A percentile compares a stretch with the other conserved stretches of the same genome.
Conservation (phyloP, 306 rosid genomes). For the Vigna angularis region DNA sequence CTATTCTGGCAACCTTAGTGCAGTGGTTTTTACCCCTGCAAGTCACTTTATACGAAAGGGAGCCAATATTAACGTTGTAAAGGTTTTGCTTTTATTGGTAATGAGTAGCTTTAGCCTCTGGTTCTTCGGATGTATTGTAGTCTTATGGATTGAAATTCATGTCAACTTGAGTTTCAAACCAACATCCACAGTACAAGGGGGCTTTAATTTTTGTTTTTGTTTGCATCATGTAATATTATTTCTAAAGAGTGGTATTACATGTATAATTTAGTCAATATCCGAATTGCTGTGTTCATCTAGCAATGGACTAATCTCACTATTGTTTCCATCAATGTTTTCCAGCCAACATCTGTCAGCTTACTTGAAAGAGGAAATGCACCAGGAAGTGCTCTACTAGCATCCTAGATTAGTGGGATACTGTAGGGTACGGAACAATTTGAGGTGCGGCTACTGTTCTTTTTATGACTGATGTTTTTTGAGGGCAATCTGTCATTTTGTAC, state of each 20-base stretch:
- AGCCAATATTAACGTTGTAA: not conserved
- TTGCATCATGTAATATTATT: constrained; percentile 25
- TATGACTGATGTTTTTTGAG: constrained; percentile 8
- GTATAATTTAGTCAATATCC: constrained; percentile 10
- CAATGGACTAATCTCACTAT: constrained; percentile 26
- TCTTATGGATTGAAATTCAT: constrained; percentile 30
- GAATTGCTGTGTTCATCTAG: not conserved
- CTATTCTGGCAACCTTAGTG: constrained; percentile 33
- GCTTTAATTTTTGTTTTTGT: constrained; percentile 7
- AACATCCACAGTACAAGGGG: not conserved
- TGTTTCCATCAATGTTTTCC: constrained; percentile 41
- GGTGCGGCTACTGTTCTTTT: constrained; percentile 27
- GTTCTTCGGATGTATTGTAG: not conserved
- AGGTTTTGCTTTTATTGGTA: constrained; percentile 25
- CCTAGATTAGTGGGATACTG: constrained; percentile 40
- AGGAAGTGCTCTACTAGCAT: constrained; percentile 58
- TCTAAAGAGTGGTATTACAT: not conserved
- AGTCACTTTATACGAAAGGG: constrained; percentile 5
- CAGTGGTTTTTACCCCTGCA: not conserved
- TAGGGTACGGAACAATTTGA: constrained; percentile 37
- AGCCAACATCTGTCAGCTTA: constrained; percentile 69
- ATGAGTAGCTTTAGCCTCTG: not conserved
- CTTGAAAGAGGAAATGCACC: constrained; percentile 68
- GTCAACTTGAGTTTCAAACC: constrained; percentile 35
- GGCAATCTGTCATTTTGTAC: constrained; percentile 31